Percentiles rank a stretch among this genome's conserved stretches.
Conservation (phyloP, 1,284 basidiomycete species). For the Termitomyces sp. region DNA sequence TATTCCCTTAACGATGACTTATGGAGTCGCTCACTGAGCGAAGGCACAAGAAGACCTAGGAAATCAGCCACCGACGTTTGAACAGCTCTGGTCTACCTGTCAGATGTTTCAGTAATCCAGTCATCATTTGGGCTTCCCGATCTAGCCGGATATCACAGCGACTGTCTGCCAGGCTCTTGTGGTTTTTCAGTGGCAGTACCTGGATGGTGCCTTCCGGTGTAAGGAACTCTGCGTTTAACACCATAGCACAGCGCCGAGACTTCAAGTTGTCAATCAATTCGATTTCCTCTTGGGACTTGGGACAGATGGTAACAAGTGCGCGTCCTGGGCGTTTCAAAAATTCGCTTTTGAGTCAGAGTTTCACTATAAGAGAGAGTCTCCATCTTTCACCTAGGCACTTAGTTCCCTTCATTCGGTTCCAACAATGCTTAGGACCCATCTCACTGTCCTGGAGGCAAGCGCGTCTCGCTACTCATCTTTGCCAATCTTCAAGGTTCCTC, state of each 20-base stretch:
- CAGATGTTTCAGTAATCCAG: constrained; percentile 12
- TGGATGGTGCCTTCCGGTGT: constrained; percentile 12
- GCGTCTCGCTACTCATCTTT: constrained; percentile 26
- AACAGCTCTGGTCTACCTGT: constrained; percentile 11
- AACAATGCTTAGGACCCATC: constrained; percentile 36
- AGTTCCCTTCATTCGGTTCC: constrained; percentile 12
- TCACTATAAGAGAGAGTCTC: constrained; percentile 4
- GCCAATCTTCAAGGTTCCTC: constrained; percentile 35
- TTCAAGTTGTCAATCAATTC: constrained; percentile 12
- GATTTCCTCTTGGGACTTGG: constrained; percentile 6
- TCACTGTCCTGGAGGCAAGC: constrained; percentile 36
- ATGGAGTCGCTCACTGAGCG: constrained; percentile 1
- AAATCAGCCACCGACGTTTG: constrained; percentile 13
- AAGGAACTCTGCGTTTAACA: constrained; percentile 11
- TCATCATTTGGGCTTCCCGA: constrained; percentile 11
- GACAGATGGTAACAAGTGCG: constrained; percentile 9
- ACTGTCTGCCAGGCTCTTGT: constrained; percentile 6
- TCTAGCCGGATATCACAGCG: constrained; percentile 9
- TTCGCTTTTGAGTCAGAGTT: constrained; percentile 6
- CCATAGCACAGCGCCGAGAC: constrained; percentile 3
- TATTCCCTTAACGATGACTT: not conserved
- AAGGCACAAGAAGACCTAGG: constrained; percentile 5
- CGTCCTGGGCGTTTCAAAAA: constrained; percentile 12
- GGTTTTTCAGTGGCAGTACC: constrained; percentile 12
- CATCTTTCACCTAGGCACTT: not conserved